A percentile compares a stretch with the other conserved stretches of the same genome.
Conservation (phyloP, 1,284 basidiomycete species). For the Sporisorium iseilematis-ciliati region DNA sequence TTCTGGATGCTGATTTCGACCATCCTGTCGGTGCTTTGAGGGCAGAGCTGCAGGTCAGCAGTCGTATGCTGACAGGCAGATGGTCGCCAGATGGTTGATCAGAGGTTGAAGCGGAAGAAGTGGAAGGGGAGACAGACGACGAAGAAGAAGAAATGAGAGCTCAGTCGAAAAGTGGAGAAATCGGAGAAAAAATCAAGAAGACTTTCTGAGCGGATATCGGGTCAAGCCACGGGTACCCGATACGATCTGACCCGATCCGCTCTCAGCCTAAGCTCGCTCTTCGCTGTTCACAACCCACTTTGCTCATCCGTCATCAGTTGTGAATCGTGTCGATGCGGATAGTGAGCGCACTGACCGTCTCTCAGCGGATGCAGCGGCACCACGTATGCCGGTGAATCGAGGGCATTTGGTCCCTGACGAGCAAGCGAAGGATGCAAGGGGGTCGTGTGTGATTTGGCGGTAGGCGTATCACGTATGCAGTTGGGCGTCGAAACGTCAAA, state of each 20-base stretch:
- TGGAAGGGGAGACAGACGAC: background rate
- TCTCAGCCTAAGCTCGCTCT: no score
- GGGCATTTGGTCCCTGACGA: background rate
- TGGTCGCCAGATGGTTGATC: no score
- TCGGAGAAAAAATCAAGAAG: background rate
- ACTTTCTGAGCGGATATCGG: background rate
- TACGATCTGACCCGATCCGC: background rate
- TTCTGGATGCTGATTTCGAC: constrained; percentile 66
- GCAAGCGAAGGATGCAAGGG: no score
- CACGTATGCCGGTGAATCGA: background rate
- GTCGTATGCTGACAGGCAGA: background rate
- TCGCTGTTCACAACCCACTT: no score
- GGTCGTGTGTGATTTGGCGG: background rate
- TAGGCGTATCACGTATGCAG: background rate
- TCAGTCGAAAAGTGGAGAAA: constrained; percentile 7
- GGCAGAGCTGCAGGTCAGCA: background rate
- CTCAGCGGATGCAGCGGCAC: background rate
- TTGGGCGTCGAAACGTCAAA: constrained; percentile 8
- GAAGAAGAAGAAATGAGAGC: background rate
- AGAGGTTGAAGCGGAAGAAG: background rate
- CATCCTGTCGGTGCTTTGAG: constrained; percentile 22
- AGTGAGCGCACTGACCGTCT: no score
- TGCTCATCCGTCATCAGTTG: no score
- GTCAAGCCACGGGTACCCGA: background rate
- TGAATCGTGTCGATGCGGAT: no score